phyloP scores from a whole-genome alignment of 768 basidiomycete species.

The Rhizopogon vinicolor region DNA sequence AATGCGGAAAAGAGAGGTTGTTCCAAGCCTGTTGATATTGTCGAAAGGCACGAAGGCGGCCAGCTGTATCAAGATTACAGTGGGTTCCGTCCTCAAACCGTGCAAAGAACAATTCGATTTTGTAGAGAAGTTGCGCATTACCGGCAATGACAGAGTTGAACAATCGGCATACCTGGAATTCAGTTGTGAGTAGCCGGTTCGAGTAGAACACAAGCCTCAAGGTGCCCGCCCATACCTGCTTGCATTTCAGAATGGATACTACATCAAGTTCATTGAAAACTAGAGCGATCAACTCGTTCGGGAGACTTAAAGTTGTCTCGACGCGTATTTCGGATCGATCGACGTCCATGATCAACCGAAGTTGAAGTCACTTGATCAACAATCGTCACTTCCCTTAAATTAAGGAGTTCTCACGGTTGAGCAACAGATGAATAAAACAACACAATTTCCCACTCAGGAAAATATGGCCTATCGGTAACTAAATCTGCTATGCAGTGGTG shows the following conservation, averaged over 20 bases:
- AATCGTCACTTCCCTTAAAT: too few species aligned
- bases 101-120: constrained; percentile 24
- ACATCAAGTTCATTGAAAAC: constrained; percentile 24
- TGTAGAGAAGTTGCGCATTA: constrained; percentile 24
- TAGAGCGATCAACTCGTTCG: constrained; percentile 24
- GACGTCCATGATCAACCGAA: neutral
- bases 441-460: too few species aligned
- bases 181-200: neutral
- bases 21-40: constrained; percentile 26
- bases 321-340: neutral
- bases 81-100: constrained; percentile 20
- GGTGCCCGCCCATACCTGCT: constrained; percentile 17
- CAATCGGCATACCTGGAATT: constrained; percentile 23
- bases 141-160: constrained; percentile 22
- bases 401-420: too few species aligned
- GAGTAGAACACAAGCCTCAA: neutral
- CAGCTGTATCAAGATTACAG: constrained; percentile 14
- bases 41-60: constrained; percentile 21
- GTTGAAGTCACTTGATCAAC: neutral
- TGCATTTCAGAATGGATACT: constrained; percentile 22
- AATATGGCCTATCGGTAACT: too few species aligned
- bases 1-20: constrained; percentile 15
- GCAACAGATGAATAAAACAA: too few species aligned
- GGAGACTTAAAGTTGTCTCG: constrained; percentile 19
- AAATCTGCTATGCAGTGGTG: too few species aligned